Percentiles rank a stretch among this genome's conserved stretches.
These are phyloP conservation scores for Xylaria intraflava DNA, from an alignment of 495 filamentous ascomycete species.

Conservation along the genomic window DNA sequence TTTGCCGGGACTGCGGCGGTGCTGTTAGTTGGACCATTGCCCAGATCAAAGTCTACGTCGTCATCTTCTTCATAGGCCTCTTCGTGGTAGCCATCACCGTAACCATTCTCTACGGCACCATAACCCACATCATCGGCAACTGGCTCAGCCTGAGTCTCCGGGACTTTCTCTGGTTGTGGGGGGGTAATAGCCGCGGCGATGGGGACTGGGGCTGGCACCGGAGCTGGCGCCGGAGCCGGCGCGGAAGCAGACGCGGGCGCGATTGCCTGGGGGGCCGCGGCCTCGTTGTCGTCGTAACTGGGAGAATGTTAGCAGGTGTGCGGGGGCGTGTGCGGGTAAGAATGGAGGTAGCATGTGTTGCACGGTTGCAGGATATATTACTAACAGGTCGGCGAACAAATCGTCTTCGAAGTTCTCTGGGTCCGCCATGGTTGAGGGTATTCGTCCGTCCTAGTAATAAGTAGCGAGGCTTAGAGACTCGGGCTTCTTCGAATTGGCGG, in stretches of 20 bases:
- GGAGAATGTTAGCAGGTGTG: background rate
- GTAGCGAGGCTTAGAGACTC: background rate
- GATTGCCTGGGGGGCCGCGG: constrained; percentile 23
- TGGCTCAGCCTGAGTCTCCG: constrained; percentile 13
- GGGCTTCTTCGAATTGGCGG: background rate
- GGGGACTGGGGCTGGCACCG: constrained; percentile 1
- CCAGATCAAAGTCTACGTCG: constrained; percentile 53
- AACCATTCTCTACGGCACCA: constrained; percentile 39
- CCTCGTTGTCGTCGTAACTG: constrained; percentile 86
- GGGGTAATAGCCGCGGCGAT: background rate
- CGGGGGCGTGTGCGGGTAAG: too few species aligned
- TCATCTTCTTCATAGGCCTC: constrained; percentile 53
- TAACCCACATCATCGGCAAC: constrained; percentile 14
- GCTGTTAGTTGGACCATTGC: constrained; percentile 34
- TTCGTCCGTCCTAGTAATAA: background rate
- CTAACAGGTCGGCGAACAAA: constrained; percentile 97
- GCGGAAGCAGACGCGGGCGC: constrained; percentile 28
- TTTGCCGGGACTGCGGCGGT: constrained; percentile 30
- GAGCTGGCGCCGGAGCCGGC: constrained; percentile 14
- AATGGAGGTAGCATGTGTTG: background rate
- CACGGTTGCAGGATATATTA: constrained; percentile 9
- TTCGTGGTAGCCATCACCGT: constrained; percentile 52
- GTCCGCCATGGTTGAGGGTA: constrained; percentile 60
- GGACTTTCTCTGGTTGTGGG: constrained; percentile 12
- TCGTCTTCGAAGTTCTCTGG: constrained; percentile 91